A percentile compares a stretch with the other conserved stretches of the same genome.
Conservation (phyloP, 805 yeast species). For the Candida odintsovae region DNA sequence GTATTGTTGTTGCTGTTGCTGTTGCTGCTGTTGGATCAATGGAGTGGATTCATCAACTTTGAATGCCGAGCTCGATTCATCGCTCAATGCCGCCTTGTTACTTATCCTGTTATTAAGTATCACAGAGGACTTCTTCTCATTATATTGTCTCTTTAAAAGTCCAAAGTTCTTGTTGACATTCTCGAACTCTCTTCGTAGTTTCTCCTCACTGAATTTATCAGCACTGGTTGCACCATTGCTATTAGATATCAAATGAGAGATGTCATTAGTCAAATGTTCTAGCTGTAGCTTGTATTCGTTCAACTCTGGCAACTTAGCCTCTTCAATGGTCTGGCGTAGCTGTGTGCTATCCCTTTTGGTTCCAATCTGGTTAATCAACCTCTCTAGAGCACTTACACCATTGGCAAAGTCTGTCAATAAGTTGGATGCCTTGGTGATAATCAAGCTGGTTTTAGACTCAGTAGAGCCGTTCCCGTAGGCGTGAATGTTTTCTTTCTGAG, state of each 20-base stretch:
- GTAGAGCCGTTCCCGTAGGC: neutral
- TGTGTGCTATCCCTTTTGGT: constrained; percentile 35
- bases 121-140: constrained; percentile 40
- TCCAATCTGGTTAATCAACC: constrained; percentile 45
- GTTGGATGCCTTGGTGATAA: constrained; percentile 22
- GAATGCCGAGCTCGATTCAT: constrained; percentile 11
- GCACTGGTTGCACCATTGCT: constrained; percentile 10
- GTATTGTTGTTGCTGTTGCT: constrained; percentile 31
- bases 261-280: constrained; percentile 26
- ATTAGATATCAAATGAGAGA: constrained; percentile 17
- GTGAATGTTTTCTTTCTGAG: constrained; percentile 13
- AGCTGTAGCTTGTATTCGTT: constrained; percentile 26
- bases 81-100: constrained; percentile 14
- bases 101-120: constrained; percentile 26
- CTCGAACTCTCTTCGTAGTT: constrained; percentile 51
- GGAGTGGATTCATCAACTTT: constrained; percentile 17
- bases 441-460: constrained; percentile 15
- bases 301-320: constrained; percentile 13
- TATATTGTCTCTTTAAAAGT: constrained; percentile 38
- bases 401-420: constrained; percentile 37
- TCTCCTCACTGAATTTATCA: constrained; percentile 26
- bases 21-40: constrained; percentile 16
- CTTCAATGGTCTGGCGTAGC: constrained; percentile 29
- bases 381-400: constrained; percentile 45
- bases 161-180: constrained; percentile 43